Base-by-base conservation (phyloP, 73 alveolate genomes). In the Paramecium sexaurelia region DNA sequence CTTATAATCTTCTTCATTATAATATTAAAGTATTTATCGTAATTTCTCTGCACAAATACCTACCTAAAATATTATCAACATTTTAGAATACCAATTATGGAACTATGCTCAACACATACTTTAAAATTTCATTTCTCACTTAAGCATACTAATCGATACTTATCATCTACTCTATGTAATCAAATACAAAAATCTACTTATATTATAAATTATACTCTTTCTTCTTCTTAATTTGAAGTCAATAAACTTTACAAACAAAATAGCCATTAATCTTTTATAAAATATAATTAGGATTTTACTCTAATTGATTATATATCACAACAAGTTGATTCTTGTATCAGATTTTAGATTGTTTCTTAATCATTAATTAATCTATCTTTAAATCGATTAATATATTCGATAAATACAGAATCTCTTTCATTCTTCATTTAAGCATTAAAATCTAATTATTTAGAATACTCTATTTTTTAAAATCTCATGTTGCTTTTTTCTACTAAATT, bases 21-120 rank as follows among this genome's bases (percentile, higher is more conserved):
- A 78, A 33, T 40, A 39, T 78, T 29, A 24, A 19, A 78, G 32
- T 10, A 37, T 41, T 7, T 43, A 10, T 61, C 83, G 15, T 33
- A 78, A 45, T 78, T 39, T 41, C 32, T 78, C 90, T 15, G 90
- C 90, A 78, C 83, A 61, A 61, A 61, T 61, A n/a, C 83, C 26
- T 13, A 61, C 83, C 83, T 61, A 61, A 5, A 29, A 29, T 24
- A 26, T 22, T 6, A 27, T 40, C 51, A 29, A 3, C 15, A 41
- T 24, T 1, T 29, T 41, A 51, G 39, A 9, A 17, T 51, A 51
- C 67, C 67, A 78, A 78, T 41, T 26, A 29, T 29, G 90, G 75
- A 9, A 78, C 55, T 10, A 78, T 78, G 7, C 41, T 24, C 7
- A 73, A 22, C 9, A 73, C 57, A 39, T 36, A 73, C 15, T 73